Evolutionary conservation across 495 filamentous ascomycete genomes (phyloP).

Genomic region (Aspergillus haitiensis): DNA sequence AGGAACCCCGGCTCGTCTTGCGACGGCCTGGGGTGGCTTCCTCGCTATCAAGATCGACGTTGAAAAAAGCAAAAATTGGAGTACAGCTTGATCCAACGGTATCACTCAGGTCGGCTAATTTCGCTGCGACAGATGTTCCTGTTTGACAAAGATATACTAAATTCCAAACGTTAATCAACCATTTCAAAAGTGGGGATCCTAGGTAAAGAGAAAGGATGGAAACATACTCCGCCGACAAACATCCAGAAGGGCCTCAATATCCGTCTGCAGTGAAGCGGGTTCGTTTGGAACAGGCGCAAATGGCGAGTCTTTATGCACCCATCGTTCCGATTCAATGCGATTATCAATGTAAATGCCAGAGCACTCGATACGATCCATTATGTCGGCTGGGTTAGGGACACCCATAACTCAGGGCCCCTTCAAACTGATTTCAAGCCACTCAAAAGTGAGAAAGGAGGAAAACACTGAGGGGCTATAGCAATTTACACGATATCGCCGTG

Average conservation of each 20-base stretch:
- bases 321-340: conserved; percentile 63
- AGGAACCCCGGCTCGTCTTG: conserved; percentile 41
- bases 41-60: conserved; percentile 51
- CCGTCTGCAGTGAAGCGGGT: conserved; percentile 49
- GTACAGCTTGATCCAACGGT: conserved; percentile 58
- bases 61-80: conserved; percentile 75
- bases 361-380: conserved; percentile 70
- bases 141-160: conserved; percentile 73
- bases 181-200: not conserved
- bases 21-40: conserved; percentile 38
- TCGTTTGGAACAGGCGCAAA: conserved; percentile 42
- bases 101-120: conserved; percentile 67
- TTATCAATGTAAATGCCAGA: conserved; percentile 84
- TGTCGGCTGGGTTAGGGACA: conserved; percentile 29
- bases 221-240: conserved; percentile 57
- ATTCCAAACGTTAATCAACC: not conserved
- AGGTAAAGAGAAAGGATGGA: not conserved
- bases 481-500: conserved; percentile 16
- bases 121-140: conserved; percentile 67
- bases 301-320: conserved; percentile 48
- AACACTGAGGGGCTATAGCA: conserved; percentile 14
- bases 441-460: conserved; percentile 13
- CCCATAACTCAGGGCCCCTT: conserved; percentile 16
- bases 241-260: conserved; percentile 50
- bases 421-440: conserved; percentile 21